These are phyloP conservation scores for Trifolium fragiferum DNA, from an alignment of 306 rosid genomes.

Conservation along the genomic window DNA sequence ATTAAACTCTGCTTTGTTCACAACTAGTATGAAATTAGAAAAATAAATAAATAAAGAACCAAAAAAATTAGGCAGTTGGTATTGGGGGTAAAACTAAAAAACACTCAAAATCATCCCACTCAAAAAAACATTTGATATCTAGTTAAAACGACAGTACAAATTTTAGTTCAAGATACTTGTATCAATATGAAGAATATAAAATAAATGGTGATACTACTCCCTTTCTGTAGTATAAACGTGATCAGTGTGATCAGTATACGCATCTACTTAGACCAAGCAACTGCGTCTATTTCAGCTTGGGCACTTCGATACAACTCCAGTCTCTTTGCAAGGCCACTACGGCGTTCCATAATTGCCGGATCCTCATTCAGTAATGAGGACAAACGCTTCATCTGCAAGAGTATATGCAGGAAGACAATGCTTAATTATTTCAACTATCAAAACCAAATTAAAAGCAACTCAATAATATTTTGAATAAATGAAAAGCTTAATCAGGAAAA, in stretches of 20 bases:
- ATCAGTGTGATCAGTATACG: background rate
- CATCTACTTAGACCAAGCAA: slow-evolving; percentile 89
- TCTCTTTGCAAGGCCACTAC: slow-evolving; percentile 75
- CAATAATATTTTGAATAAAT: background rate
- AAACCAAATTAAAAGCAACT: slow-evolving; percentile 38
- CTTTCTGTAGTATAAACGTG: slow-evolving; percentile 25
- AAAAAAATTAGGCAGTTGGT: background rate
- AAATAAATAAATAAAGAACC: background rate
- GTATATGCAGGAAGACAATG: slow-evolving; percentile 29
- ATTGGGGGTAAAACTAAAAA: slow-evolving; percentile 4
- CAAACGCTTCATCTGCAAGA: slow-evolving; percentile 69
- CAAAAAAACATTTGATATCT: slow-evolving; percentile 17
- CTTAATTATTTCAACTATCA: slow-evolving; percentile 6
- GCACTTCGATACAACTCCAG: slow-evolving; percentile 90
- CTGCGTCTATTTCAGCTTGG: slow-evolving; percentile 84
- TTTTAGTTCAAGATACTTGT: background rate
- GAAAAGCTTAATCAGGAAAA: background rate
- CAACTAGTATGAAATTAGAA: slow-evolving; percentile 8
- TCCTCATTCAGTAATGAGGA: slow-evolving; percentile 88
- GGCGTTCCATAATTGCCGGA: slow-evolving; percentile 93
- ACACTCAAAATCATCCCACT: slow-evolving; percentile 16
- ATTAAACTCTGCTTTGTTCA: background rate
- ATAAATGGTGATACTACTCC: slow-evolving; percentile 27
- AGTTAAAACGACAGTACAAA: slow-evolving; percentile 21
- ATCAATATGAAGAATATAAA: slow-evolving; percentile 8